Base-by-base conservation (phyloP, 345 rosid species). In the Syzygium oleosum region DNA sequence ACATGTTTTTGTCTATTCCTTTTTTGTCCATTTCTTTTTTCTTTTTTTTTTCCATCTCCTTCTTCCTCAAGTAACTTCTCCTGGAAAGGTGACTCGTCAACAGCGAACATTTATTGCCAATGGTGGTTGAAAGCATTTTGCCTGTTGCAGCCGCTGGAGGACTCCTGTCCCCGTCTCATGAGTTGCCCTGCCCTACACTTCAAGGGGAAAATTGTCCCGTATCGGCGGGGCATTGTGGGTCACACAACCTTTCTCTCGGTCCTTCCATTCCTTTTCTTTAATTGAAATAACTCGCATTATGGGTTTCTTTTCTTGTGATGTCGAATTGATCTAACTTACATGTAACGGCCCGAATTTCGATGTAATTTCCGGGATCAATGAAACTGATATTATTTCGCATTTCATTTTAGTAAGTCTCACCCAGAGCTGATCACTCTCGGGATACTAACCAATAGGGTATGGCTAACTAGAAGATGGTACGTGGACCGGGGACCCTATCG, bases 101-200 rank as follows among this genome's bases (percentile, higher is more conserved):
- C 1, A 9, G n/a, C 61, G 12, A 23, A 56, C n/a, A 23, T 22
- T 4, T 56, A 5, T 23, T 22, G n/a, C 12, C 4, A 22, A 4
- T 56, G 14, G 63, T 58, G 13, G 14, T 7, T 10, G 2, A 58
- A 58, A 58, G 7, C 29, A 11, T 2, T 9, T 58, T 58, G 63
- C 29, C 5, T 4, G 6, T 11, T 2, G 1, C 27, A 56, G 9
- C 63, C 6, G 2, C 3, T 0, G 2, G 6, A 58, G 63, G 63
- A 61, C 73, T 61, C 34, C 9, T 61, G 38, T 61, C 9, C 73
- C 38, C 2, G 2, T 61, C 73, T 3, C 17, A n/a, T 61, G 19
- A n/a, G 14, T 61, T 61, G 38, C 34, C 73, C 38, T 0, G 17
- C 38, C 38, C 73, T 61, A 13, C 19, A 61, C 38, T 1, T 61